These are phyloP conservation scores for Cerioporus squamosus DNA, from an alignment of 1,284 basidiomycete species.

Conservation along the genomic window DNA sequence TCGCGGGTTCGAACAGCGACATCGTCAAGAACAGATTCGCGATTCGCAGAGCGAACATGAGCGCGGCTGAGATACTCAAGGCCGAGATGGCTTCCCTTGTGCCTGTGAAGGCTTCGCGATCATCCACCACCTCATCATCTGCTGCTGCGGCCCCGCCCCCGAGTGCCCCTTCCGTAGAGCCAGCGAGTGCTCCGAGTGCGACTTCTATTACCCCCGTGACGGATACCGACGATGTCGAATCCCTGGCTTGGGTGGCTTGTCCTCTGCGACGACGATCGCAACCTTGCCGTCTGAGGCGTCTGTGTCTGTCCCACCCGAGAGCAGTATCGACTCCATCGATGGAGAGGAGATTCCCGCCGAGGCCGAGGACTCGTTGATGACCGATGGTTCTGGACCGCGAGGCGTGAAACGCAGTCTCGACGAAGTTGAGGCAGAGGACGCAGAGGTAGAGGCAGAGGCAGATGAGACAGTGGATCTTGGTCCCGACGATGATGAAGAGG, in stretches of 20 bases:
- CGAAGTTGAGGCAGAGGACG: constrained; percentile 40
- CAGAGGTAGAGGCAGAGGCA: constrained; percentile 25
- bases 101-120: constrained; percentile 57
- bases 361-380: constrained; percentile 16
- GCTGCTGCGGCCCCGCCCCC: constrained; percentile 25
- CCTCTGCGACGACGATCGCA: constrained; percentile 8
- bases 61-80: constrained; percentile 92
- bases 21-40: constrained; percentile 87
- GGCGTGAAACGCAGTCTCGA: constrained; percentile 77
- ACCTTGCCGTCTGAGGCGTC: constrained; percentile 8
- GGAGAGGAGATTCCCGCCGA: constrained; percentile 24
- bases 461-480: constrained; percentile 45
- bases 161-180: constrained; percentile 10
- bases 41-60: constrained; percentile 95
- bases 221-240: constrained; percentile 30
- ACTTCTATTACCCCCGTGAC: constrained; percentile 3
- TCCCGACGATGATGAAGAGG: constrained; percentile 54
- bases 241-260: constrained; percentile 36
- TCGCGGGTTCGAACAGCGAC: constrained; percentile 82
- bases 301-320: constrained; percentile 12
- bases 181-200: constrained; percentile 14
- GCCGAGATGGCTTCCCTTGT: constrained; percentile 81
- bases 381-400: constrained; percentile 30
- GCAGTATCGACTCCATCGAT: constrained; percentile 26
- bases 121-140: constrained; percentile 36